A percentile compares a stretch with the other conserved stretches of the same genome.
Conservation (phyloP, 1,284 basidiomycete species). For the Porphyrellus sp. region DNA sequence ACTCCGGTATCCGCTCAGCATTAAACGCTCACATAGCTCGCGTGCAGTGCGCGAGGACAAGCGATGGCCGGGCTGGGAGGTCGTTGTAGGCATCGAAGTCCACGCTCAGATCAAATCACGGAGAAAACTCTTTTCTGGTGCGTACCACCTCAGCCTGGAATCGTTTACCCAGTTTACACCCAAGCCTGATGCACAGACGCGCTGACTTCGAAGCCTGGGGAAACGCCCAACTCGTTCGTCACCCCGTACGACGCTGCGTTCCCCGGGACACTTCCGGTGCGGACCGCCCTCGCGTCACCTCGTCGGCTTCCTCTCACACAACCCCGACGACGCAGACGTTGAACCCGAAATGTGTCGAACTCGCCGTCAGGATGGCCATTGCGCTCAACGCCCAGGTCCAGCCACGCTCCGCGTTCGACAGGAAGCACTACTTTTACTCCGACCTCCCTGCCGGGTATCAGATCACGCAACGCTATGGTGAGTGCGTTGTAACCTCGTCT, state of each 20-base stretch:
- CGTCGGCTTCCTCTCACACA: neutral
- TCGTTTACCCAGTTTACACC: constrained; percentile 1
- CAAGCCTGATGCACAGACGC: constrained; percentile 45
- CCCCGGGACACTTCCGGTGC: constrained; percentile 89
- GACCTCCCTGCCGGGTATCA: constrained; percentile 95
- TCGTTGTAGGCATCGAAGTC: constrained; percentile 92
- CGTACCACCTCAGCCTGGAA: constrained; percentile 25
- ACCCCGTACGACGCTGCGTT: constrained; percentile 86
- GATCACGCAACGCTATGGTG: constrained; percentile 93
- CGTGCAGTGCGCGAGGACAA: constrained; percentile 31
- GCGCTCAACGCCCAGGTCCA: constrained; percentile 79
- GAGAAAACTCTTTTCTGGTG: constrained; percentile 88
- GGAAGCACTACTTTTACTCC: constrained; percentile 98
- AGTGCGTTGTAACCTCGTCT: constrained; percentile 20
- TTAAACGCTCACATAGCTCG: constrained; percentile 13
- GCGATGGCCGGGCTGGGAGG: constrained; percentile 70
- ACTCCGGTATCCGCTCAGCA: constrained; percentile 8
- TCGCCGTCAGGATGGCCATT: constrained; percentile 80
- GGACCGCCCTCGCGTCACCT: constrained; percentile 32
- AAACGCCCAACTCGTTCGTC: constrained; percentile 74
- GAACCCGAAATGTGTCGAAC: constrained; percentile 76
- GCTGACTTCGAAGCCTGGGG: constrained; percentile 48
- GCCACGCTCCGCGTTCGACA: constrained; percentile 79
- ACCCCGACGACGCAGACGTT: constrained; percentile 62
- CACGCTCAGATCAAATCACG: constrained; percentile 91